Percentiles rank a stretch among this genome's conserved stretches.
phyloP scores from a whole-genome alignment of 2,329 filamentous ascomycete species.

The Fusarium subglutinans region DNA sequence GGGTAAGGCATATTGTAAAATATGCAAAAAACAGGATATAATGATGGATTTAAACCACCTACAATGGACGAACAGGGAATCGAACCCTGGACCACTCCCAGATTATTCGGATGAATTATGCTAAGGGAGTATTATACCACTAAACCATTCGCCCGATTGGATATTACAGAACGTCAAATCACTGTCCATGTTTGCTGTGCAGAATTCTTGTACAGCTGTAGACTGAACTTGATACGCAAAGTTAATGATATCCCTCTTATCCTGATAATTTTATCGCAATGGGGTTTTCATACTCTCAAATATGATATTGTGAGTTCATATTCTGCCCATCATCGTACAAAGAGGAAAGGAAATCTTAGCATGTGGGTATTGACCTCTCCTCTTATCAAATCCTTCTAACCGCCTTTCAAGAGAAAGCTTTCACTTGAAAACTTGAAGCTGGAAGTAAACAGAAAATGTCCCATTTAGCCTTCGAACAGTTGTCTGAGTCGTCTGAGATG shows the following conservation, averaged over 20 bases:
- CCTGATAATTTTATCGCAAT: not conserved
- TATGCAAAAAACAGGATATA: slow-evolving; percentile 16
- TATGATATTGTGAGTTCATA: not conserved
- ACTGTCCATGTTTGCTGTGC: not conserved
- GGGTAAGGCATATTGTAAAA: not conserved
- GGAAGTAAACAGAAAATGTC: not conserved
- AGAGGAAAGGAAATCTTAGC: not conserved
- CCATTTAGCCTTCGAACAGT: slow-evolving; percentile 11
- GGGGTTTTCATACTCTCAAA: not conserved
- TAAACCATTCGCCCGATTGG: slow-evolving; percentile 44
- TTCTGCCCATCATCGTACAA: not conserved
- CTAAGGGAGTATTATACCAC: slow-evolving; percentile 48
- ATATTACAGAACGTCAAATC: not conserved
- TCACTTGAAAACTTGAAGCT: not conserved
- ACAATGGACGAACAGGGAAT: slow-evolving; percentile 45
- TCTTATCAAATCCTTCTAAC: not conserved
- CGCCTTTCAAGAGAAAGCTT: not conserved
- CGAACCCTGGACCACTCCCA: slow-evolving; percentile 47
- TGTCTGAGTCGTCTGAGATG: slow-evolving; percentile 21
- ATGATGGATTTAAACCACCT: slow-evolving; percentile 34
- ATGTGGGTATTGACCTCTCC: not conserved
- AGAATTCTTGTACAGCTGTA: not conserved
- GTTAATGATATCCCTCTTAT: not conserved
- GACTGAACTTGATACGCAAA: not conserved
- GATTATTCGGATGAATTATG: slow-evolving; percentile 33